Conservation (phyloP, 441 rosid species). For the Populus trichocarpa region DNA sequence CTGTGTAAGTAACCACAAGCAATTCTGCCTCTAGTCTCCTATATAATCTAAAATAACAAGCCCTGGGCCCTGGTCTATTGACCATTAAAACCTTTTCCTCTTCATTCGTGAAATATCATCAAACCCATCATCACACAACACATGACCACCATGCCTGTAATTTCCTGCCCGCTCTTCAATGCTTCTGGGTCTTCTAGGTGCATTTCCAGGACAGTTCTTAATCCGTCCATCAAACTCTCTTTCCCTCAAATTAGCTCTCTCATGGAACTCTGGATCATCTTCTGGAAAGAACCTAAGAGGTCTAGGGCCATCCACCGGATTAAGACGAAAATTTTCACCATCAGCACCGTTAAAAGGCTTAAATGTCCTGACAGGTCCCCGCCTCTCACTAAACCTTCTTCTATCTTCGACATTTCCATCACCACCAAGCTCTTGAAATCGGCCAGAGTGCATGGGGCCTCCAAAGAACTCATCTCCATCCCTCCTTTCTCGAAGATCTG, state of each 20-base stretch:
- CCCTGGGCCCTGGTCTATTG: constrained; percentile 12
- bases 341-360: constrained; percentile 48
- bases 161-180: constrained; percentile 62
- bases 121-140: constrained; percentile 46
- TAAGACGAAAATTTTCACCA: constrained; percentile 41
- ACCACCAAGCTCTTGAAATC: constrained; percentile 55
- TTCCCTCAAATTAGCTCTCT: constrained; percentile 47
- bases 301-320: constrained; percentile 50
- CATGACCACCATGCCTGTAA: constrained; percentile 45
- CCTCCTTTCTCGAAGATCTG: constrained; percentile 59
- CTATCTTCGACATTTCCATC: constrained; percentile 64
- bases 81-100: constrained; percentile 58
- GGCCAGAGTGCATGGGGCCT: constrained; percentile 52
- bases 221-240: constrained; percentile 58
- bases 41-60: background rate
- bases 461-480: constrained; percentile 55
- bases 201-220: constrained; percentile 53
- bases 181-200: constrained; percentile 50
- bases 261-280: constrained; percentile 44
- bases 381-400: constrained; percentile 66
- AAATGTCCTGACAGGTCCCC: constrained; percentile 58
- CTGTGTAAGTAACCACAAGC: constrained; percentile 1
- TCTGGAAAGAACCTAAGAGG: constrained; percentile 49
- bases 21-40: constrained; percentile 1
- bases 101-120: constrained; percentile 46